Base-by-base conservation (phyloP, 1,139 yeast species). In the Suhomyces guaymorum region DNA sequence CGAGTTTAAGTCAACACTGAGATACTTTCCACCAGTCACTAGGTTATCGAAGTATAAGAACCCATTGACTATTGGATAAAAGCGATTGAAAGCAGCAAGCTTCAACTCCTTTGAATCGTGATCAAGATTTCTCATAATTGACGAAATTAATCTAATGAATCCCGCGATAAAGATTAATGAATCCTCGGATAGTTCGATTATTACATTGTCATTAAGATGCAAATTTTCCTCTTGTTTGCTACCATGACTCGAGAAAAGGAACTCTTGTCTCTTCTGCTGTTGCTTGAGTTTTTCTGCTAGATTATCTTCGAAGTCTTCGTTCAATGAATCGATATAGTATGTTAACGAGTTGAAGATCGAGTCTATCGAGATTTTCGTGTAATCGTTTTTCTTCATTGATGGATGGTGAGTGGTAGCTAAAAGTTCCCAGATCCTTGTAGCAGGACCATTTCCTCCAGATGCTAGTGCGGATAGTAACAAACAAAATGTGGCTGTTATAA, bases 401-500 rank as follows among this genome's bases (percentile, higher is more conserved):
- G 50, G 43, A 15, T 46, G 46, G 12, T 56, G 46, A 33, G 62
- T 64, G 31, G 52, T 51, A 10, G 60, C 55, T 38, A 70, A 55
- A 15, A 66, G 55, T 23, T 69, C 75, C 73, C 74, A 70, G 2
- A 70, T 57, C 39, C 52, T 61, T 12, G 58, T 52, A 14, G 66
- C 54, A 2, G 87, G 72, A 35, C 75, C 74, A 10, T 68, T 70
- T 2, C 69, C 67, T n/a, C 83, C 87, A 13, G 74, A 72, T 0
- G 92, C 69, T 28, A 92, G 66, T 4, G 95, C 81, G 2, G 94
- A 81, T 36, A 92, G 64, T 70, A 92, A 73, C 39, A 87, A 70
- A 45, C 92, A 80, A 50, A 83, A 89, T 0, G 96, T 76, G 0
- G 97, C 83, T 32, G 88, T 77, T 66, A 90, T 88, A 36, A 89